Conservation (phyloP, 1,284 basidiomycete species). For the Schizophyllum commune region DNA sequence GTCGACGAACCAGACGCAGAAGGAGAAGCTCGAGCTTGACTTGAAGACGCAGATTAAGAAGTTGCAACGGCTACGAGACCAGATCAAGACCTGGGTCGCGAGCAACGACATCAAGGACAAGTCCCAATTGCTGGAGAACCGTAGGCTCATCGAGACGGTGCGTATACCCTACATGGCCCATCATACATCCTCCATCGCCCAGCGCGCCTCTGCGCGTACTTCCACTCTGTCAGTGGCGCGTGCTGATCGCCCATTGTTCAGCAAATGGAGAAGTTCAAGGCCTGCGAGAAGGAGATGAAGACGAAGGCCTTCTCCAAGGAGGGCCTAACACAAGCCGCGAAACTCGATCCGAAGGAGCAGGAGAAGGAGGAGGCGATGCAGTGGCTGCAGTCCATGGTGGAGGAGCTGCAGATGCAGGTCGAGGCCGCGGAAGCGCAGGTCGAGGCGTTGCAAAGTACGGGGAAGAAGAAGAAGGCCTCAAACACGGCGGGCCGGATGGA, state of each 20-base stretch:
- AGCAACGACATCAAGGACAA: slow-evolving; percentile 99
- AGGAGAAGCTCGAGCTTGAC: slow-evolving; percentile 93
- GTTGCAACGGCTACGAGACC: slow-evolving; percentile 93
- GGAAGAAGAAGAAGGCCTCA: slow-evolving; percentile 75
- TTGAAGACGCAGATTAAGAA: slow-evolving; percentile 99
- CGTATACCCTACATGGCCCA: slow-evolving; percentile 26
- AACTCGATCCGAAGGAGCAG: slow-evolving; percentile 94
- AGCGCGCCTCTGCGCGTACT: background rate
- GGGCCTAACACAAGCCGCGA: slow-evolving; percentile 90
- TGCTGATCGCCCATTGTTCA: slow-evolving; percentile 27
- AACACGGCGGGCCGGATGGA: slow-evolving; percentile 67
- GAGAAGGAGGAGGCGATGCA: slow-evolving; percentile 88
- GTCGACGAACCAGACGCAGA: slow-evolving; percentile 90
- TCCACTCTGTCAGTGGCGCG: background rate
- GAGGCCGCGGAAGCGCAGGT: slow-evolving; percentile 95
- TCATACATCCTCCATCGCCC: slow-evolving; percentile 2
- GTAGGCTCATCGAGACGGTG: slow-evolving; percentile 95
- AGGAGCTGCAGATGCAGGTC: slow-evolving; percentile 89
- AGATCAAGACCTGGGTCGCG: slow-evolving; percentile 99
- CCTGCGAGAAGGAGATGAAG: slow-evolving; percentile 99
- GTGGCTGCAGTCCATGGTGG: slow-evolving; percentile 85
- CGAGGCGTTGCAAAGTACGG: slow-evolving; percentile 78
- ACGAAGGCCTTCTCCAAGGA: slow-evolving; percentile 99
- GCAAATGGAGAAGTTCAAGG: slow-evolving; percentile 99
- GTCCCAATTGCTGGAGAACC: slow-evolving; percentile 85